These are phyloP conservation scores for Ascochyta fabae DNA, from an alignment of 2,329 filamentous ascomycete genomes.

Conservation along the genomic window DNA sequence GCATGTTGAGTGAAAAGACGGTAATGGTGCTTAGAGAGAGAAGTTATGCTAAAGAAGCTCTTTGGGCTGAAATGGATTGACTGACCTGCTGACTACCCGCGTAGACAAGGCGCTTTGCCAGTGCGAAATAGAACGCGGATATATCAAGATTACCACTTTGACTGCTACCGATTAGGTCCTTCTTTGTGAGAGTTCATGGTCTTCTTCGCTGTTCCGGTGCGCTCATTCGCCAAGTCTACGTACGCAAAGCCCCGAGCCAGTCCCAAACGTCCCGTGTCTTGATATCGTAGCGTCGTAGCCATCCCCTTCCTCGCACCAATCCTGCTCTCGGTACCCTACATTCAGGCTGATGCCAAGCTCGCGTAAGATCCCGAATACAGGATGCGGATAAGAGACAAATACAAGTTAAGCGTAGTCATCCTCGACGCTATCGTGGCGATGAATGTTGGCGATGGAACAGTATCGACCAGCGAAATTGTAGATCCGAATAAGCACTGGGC, in stretches of 20 bases:
- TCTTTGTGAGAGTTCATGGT: too few species aligned
- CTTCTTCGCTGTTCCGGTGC: too few species aligned
- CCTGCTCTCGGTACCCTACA: background rate
- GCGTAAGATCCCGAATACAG: background rate
- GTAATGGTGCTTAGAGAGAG: background rate
- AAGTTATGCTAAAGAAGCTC: too few species aligned
- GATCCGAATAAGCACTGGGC: background rate
- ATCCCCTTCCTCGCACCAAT: background rate
- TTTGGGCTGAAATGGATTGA: too few species aligned
- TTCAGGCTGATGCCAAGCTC: background rate
- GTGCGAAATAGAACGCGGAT: too few species aligned
- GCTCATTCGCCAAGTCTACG: too few species aligned
- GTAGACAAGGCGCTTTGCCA: too few species aligned
- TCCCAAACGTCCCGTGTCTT: background rate
- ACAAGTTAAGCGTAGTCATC: background rate
- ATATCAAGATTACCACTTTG: too few species aligned
- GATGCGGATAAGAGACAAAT: background rate
- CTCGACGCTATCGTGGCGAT: background rate
- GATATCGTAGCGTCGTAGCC: background rate
- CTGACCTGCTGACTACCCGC: too few species aligned
- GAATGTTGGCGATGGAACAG: background rate
- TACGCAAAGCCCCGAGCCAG: background rate
- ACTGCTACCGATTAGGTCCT: too few species aligned
- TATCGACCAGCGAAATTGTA: background rate
- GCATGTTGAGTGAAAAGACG: background rate